Evolutionary conservation across 2,329 filamentous ascomycete species (phyloP), one percentile per base, ranked within the genome.

Genomic region (Boeremia exigua): DNA sequence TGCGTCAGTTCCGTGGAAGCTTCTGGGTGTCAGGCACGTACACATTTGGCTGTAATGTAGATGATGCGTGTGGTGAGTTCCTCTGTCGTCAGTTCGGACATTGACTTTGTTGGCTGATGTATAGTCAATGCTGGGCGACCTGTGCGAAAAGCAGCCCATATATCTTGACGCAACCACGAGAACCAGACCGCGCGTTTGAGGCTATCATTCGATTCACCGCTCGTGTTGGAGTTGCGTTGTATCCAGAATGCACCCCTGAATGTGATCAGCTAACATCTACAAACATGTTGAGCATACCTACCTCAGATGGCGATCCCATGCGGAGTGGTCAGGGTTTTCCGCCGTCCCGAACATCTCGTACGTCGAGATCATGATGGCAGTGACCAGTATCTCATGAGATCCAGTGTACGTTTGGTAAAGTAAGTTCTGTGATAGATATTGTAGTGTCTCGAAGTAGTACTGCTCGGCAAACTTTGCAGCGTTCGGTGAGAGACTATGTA

Each of bases 321-420:
- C 80, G 71, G 82, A 69, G 25, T 71, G 63, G 43, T 66, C 62
- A 12, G 63, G 61, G 34, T 54, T 66, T 25, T 80, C 78, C 2
- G 80, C 80, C 9, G 80, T 83, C 40, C 85, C 83, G 14, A 87
- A 80, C 86, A 88, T 88, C 69, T 88, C 86, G 56, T 87, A 88
- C 0, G 83, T 84, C 7, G 83, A 86, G 32, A 88, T 83, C 32
- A 87, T 79, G 1, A 87, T 74, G 0, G 82, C 81, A 0, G 85
- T 88, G 0, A 82, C 81, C 15, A 87, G 75, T 0, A 88, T 74
- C 64, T 88, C 85, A 12, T 78, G 78, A 28, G 82, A 85, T 29
- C 78, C 79, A 9, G 82, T 83, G 62, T 87, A 88, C 0, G 80
- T 81, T 2, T 81, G 76, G 61, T 84, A 85, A 5, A 81, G 77